Evolutionary conservation across 768 basidiomycete species (phyloP), one percentile per base, ranked within the genome.

Genomic region (Phlebiopsis gigantea): DNA sequence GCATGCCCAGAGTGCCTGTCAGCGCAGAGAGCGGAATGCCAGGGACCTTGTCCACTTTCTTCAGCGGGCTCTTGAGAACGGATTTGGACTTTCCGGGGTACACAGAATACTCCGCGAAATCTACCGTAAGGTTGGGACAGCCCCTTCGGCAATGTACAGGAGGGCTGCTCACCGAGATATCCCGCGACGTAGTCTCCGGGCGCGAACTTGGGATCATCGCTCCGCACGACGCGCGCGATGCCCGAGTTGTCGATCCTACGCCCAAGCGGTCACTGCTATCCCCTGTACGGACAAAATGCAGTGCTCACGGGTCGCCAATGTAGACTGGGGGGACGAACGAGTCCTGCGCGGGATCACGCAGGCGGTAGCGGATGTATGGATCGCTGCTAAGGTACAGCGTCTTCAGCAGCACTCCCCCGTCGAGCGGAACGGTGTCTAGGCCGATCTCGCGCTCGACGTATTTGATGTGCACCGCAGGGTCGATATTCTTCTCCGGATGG

Each of bases 401-500:
- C 52, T 61, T 59, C 24, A 61, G 43, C n/a, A 63, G 51, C 25
- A 63, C 49, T 2, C 63, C 63, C 10, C 62, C 62, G 46, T 59
- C 47, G 5, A 59, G 46, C 7, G 53, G 45, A 17, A 59, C 39
- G 17, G 53, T 59, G 26, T 63, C 62, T 5, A 63, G 48, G 39
- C 62, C 61, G 39, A 63, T 59, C 21, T 51, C 28, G 19, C 30
- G 21, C 4, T 51, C 55, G 19, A 43, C 41, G 24, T 52, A 52
- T 31, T 30, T 45, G 42, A 46, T 22, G 43, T 51, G 39, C 7
- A 39, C 50, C 8, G 9, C 34, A 17, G 54, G 44, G n/a, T 46
- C 54, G 29, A 55, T 55, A 31, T 25, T 14, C 12, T 17, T 39
- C 31, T 14, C 22, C 2, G 54, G 54, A 15, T 46, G 44, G 21